Percentiles rank a stretch among this genome's conserved stretches.
These are phyloP conservation scores for Pestalotiopsis sp. DNA, from an alignment of 2,329 filamentous ascomycete genomes.

Conservation along the genomic window DNA sequence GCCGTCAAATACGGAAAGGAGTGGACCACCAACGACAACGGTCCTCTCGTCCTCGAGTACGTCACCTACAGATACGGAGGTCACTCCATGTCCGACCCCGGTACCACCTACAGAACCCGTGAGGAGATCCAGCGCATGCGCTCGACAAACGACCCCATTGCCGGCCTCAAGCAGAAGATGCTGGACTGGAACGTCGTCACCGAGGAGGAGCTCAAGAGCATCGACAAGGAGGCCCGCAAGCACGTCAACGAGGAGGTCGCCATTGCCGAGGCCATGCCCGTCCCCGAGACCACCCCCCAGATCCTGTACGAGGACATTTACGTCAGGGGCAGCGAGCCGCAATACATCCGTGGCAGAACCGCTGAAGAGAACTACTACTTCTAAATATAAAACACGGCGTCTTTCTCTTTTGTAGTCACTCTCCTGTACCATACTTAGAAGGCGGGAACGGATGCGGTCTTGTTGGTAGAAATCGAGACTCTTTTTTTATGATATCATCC, in stretches of 20 bases:
- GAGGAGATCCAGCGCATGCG: constrained; percentile 99
- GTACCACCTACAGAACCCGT: constrained; percentile 98
- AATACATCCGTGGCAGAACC: constrained; percentile 84
- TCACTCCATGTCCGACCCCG: constrained; percentile 99
- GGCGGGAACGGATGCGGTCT: constrained; percentile 14
- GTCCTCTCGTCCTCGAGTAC: constrained; percentile 95
- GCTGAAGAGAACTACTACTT: constrained; percentile 96
- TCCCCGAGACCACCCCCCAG: constrained; percentile 76
- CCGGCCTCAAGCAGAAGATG: constrained; percentile 96
- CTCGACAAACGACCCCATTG: constrained; percentile 97
- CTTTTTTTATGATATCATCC: constrained; percentile 8
- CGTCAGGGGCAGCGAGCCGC: constrained; percentile 82
- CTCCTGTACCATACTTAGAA: constrained; percentile 19
- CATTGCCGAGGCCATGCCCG: constrained; percentile 83
- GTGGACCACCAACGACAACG: constrained; percentile 80
- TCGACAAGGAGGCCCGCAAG: constrained; percentile 91
- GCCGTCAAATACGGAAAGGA: constrained; percentile 94
- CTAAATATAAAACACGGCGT: constrained; percentile 43
- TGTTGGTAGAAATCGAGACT: constrained; percentile 11
- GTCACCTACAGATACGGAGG: constrained; percentile 99
- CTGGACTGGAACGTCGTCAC: constrained; percentile 90
- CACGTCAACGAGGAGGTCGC: constrained; percentile 90
- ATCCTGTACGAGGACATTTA: constrained; percentile 98
- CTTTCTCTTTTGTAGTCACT: constrained; percentile 11
- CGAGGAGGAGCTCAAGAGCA: constrained; percentile 93